These are phyloP conservation scores for Carpinus viminea DNA, from an alignment of 306 rosid species.

Conservation along the genomic window DNA sequence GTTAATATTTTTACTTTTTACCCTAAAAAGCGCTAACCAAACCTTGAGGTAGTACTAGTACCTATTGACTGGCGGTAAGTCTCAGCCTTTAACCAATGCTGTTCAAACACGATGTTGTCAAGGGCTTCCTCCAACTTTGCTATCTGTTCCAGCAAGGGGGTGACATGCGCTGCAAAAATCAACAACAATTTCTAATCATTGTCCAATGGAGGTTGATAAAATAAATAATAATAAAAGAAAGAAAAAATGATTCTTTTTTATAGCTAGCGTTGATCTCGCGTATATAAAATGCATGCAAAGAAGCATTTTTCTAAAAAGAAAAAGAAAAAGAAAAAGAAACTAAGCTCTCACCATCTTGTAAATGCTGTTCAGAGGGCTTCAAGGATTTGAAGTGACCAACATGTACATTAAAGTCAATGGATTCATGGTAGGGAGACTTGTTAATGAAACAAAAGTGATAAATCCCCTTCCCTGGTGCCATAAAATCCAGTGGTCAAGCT, in stretches of 20 bases:
- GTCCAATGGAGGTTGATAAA: constrained; percentile 2
- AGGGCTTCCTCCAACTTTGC: constrained; percentile 92
- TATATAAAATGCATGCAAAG: too few species aligned
- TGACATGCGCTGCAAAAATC: constrained; percentile 73
- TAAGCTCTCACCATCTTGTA: constrained; percentile 78
- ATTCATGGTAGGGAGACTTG: constrained; percentile 81
- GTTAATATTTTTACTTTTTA: too few species aligned
- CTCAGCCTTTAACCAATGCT: constrained; percentile 96
- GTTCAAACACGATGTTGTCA: constrained; percentile 86
- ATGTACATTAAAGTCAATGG: constrained; percentile 78
- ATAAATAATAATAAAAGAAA: not conserved
- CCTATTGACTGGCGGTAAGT: constrained; percentile 94
- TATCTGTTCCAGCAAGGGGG: constrained; percentile 83
- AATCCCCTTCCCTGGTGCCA: constrained; percentile 58
- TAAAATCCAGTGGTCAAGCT: constrained; percentile 60
- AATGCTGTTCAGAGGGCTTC: constrained; percentile 67
- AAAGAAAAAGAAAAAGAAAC: not conserved
- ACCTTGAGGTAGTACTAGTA: constrained; percentile 48
- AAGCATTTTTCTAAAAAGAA: not conserved
- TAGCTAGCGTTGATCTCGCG: too few species aligned
- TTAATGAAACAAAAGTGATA: constrained; percentile 73
- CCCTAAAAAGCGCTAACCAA: not conserved
- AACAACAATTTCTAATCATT: constrained; percentile 24
- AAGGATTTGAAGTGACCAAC: constrained; percentile 61
- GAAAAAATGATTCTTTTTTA: too few species aligned